Evolutionary conservation across 805 yeast genomes (phyloP), one percentile per base, ranked within the genome.

Genomic region (Spencermartinsiella europaea): DNA sequence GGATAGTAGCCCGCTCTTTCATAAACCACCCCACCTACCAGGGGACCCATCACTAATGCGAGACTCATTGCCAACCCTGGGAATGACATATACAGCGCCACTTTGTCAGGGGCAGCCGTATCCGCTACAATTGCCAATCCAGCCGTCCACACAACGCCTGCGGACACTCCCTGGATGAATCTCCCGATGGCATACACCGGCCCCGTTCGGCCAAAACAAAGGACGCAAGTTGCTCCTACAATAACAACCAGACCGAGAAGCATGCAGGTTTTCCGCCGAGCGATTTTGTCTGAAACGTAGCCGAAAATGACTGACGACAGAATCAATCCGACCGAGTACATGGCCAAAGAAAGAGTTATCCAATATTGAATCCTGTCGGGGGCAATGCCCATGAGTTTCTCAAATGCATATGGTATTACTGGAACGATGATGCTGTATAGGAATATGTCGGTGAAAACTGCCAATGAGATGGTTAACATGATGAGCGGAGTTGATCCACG

Each of bases 11-110:
- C 69, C 1, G 57, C 55, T 12, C 40, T 48, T 10, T 54, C 58
- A 40, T 64, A 65, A n/a, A 64, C 54, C 10, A 64, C 46, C 3
- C 69, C 69, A 14, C 69, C 69, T 3, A 65, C 40, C 7, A 64
- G 37, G 4, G 69, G 69, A 5, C 69, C 68, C 17, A 61, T 34
- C 19, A 64, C 51, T 5, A 51, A 50, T 8, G 66, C 69, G 33
- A 64, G 19, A 19, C 62, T 51, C 49, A 60, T 48, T 3, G 58
- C 63, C 19, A 57, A 46, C n/a, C 61, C 60, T 2, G 64, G 64
- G 42, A 56, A 50, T 17, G 66, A 60, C 59, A 65, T 51, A 19
- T 51, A 44, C 17, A 56, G 49, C 19, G 65, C 69, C 10, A 64
- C 42, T 14, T 57, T 48, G 14, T 58, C 59, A 8, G 58, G 55